Conservation (phyloP, 495 filamentous ascomycete species). For the Penicillium taxi region DNA sequence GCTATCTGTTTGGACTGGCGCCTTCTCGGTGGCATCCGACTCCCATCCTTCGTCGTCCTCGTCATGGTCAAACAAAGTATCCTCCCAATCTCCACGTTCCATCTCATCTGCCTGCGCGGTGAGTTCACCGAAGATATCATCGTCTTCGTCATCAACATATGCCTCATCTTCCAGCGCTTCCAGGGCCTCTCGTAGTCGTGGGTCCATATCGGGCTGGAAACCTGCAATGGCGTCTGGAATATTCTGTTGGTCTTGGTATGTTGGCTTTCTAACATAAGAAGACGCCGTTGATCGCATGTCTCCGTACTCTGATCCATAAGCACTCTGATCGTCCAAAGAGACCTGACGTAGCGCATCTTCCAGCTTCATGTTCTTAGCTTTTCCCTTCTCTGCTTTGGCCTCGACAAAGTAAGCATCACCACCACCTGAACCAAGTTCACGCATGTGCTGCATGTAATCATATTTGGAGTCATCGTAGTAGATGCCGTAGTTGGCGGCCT, state of each 20-base stretch:
- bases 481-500: conserved; percentile 88
- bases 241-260: conserved; percentile 91
- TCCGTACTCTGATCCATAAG: conserved; percentile 27
- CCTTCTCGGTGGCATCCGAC: conserved; percentile 84
- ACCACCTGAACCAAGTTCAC: conserved; percentile 61
- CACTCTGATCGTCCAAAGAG: conserved; percentile 44
- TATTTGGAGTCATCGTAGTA: conserved; percentile 86
- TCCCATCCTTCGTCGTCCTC: conserved; percentile 82
- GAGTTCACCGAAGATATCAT: conserved; percentile 73
- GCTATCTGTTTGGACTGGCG: conserved; percentile 38
- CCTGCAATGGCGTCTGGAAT: conserved; percentile 84
- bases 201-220: conserved; percentile 98
- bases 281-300: conserved; percentile 44
- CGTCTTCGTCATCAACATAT: conserved; percentile 80
- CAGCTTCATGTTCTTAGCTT: conserved; percentile 64
- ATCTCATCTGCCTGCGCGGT: conserved; percentile 67
- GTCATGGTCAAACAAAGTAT: conserved; percentile 48
- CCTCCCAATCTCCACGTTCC: conserved; percentile 59
- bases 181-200: conserved; percentile 79
- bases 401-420: conserved; percentile 69
- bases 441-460: conserved; percentile 99
- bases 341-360: conserved; percentile 72
- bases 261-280: conserved; percentile 60
- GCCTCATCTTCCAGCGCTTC: conserved; percentile 95
- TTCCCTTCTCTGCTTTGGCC: conserved; percentile 48